Conservation (phyloP, 495 filamentous ascomycete genomes). For the Friedmanniomyces simplex region DNA sequence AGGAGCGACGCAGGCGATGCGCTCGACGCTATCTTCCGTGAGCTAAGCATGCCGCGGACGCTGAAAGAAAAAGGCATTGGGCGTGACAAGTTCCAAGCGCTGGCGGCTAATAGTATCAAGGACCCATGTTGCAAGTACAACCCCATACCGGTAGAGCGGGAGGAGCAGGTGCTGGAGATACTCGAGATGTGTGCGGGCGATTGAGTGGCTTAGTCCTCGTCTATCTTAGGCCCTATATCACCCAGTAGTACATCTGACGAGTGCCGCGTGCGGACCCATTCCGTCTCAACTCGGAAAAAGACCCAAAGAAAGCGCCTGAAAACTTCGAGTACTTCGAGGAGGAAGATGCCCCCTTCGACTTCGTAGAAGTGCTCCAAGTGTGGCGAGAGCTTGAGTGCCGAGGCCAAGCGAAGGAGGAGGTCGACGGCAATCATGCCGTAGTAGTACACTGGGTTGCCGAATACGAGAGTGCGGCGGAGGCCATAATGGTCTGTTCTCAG, state of each 20-base stretch:
- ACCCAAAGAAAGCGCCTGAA: constrained; percentile 91
- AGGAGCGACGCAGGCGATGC: constrained; percentile 43
- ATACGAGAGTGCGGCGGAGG: constrained; percentile 59
- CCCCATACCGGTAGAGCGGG: constrained; percentile 39
- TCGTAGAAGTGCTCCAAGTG: constrained; percentile 73
- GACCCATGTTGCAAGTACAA: constrained; percentile 43
- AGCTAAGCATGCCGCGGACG: constrained; percentile 46
- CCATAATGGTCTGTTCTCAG: constrained; percentile 52
- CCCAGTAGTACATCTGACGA: not conserved
- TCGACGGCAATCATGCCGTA: constrained; percentile 74
- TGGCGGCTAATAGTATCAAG: constrained; percentile 44
- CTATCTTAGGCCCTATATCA: not conserved
- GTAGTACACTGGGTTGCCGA: constrained; percentile 60
- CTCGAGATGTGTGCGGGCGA: constrained; percentile 30
- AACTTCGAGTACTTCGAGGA: constrained; percentile 80
- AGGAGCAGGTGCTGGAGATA: constrained; percentile 46
- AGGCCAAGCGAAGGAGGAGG: constrained; percentile 76
- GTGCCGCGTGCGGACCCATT: constrained; percentile 47
- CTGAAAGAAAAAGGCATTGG: constrained; percentile 46
- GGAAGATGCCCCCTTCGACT: constrained; percentile 73
- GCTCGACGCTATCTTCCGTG: constrained; percentile 44
- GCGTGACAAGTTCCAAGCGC: constrained; percentile 39
- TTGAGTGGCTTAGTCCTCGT: not conserved
- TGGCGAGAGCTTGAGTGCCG: constrained; percentile 61
- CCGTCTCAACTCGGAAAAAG: constrained; percentile 87